phyloP scores from a whole-genome alignment of 1,284 basidiomycete species.

The Puccinia brachypodii region DNA sequence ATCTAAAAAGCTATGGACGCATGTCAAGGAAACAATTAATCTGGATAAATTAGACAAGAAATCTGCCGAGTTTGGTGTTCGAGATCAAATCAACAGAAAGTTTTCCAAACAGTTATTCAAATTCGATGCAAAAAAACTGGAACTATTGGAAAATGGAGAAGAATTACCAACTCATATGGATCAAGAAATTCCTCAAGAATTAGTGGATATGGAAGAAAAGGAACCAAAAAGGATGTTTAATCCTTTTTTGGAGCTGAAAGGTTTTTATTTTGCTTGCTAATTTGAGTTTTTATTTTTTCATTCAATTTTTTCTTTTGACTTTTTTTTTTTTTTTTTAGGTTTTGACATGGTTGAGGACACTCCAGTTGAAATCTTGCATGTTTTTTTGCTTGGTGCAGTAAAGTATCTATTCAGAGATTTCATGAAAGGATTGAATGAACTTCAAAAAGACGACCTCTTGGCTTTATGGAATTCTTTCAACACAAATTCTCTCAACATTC shows the following conservation, averaged over 20 bases:
- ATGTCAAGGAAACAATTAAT: background rate
- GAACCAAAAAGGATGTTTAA: background rate
- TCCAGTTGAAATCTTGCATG: slow-evolving; percentile 54
- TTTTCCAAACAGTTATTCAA: background rate
- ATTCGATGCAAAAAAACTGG: background rate
- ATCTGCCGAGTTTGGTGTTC: background rate
- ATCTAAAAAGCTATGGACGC: background rate
- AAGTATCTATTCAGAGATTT: background rate
- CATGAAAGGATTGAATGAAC: background rate
- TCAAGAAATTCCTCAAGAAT: background rate
- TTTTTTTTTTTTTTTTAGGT: slow-evolving; percentile 53
- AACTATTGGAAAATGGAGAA: background rate
- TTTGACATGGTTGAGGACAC: slow-evolving; percentile 60
- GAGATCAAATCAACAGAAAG: background rate
- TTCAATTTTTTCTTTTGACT: too few species aligned
- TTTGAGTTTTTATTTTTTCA: too few species aligned
- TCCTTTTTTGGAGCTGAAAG: background rate
- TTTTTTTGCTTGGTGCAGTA: slow-evolving; percentile 50
- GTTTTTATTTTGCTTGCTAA: background rate
- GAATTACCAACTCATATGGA: background rate
- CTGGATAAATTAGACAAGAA: background rate
- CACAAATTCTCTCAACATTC: background rate
- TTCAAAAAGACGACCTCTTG: background rate
- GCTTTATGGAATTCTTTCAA: background rate
- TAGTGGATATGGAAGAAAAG: background rate